These are phyloP conservation scores for Ceratobasidium sp. DNA, from an alignment of 1,284 basidiomycete genomes.

Conservation along the genomic window DNA sequence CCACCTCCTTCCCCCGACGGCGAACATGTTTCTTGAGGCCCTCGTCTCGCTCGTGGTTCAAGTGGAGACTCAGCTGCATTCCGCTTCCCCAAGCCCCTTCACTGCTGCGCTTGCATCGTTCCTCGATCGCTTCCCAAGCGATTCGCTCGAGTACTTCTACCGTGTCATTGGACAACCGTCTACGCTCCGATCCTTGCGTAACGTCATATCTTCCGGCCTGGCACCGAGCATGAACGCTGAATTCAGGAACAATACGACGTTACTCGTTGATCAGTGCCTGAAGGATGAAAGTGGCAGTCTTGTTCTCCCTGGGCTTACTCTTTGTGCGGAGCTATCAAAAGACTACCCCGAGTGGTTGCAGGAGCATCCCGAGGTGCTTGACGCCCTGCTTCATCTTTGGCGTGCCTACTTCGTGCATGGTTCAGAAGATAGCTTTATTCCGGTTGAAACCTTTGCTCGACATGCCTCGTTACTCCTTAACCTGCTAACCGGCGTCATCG, in stretches of 20 bases:
- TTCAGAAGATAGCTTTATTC: slow-evolving; percentile 48
- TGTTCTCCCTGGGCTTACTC: slow-evolving; percentile 75
- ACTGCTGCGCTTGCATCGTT: slow-evolving; percentile 94
- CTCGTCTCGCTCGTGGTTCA: slow-evolving; percentile 92
- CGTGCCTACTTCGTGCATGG: slow-evolving; percentile 60
- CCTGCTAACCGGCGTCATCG: slow-evolving; percentile 45
- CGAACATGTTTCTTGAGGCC: slow-evolving; percentile 91
- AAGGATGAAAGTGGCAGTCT: slow-evolving; percentile 67
- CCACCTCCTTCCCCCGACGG: slow-evolving; percentile 92
- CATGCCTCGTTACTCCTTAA: slow-evolving; percentile 50
- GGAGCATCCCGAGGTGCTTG: slow-evolving; percentile 73
- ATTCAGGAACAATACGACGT: slow-evolving; percentile 72
- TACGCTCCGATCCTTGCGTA: slow-evolving; percentile 83
- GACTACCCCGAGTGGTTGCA: slow-evolving; percentile 80
- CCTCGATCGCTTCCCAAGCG: slow-evolving; percentile 88
- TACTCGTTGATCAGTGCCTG: slow-evolving; percentile 73
- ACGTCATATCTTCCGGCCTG: slow-evolving; percentile 80
- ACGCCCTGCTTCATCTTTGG: slow-evolving; percentile 81
- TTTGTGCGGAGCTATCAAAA: slow-evolving; percentile 82
- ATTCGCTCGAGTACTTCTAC: slow-evolving; percentile 89
- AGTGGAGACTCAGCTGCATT: slow-evolving; percentile 92
- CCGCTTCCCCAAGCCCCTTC: slow-evolving; percentile 91
- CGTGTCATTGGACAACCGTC: slow-evolving; percentile 79
- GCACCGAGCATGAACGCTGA: slow-evolving; percentile 84
- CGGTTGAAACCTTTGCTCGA: slow-evolving; percentile 61